phyloP scores from a whole-genome alignment of 345 rosid species.

The Gossypium sturtianum region DNA sequence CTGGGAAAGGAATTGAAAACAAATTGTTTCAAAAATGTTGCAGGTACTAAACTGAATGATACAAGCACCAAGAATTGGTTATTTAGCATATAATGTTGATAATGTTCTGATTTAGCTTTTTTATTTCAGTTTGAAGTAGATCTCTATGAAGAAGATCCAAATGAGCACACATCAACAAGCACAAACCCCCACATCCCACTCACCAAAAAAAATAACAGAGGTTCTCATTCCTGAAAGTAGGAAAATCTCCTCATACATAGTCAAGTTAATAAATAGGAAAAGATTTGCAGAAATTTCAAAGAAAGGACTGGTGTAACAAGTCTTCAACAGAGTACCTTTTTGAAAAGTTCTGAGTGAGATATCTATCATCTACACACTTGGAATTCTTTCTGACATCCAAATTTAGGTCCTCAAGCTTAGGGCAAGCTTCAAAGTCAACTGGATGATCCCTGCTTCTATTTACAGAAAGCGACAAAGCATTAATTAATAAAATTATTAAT shows the following conservation, averaged over 20 bases:
- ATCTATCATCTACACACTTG: conserved; percentile 27
- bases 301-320: not conserved
- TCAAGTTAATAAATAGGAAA: conserved; percentile 1
- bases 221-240: not conserved
- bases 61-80: not conserved
- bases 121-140: not conserved
- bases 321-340: conserved; percentile 34
- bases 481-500: conserved; percentile 1
- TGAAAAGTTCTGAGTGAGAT: conserved; percentile 19
- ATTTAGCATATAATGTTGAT: not conserved
- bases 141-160: not conserved
- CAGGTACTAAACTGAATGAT: not conserved
- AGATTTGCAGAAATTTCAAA: not conserved
- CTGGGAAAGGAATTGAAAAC: not conserved
- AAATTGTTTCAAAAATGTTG: not conserved
- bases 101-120: not conserved
- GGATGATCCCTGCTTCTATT: conserved; percentile 39
- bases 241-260: conserved; percentile 1
- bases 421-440: conserved; percentile 65
- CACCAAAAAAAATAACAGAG: not conserved
- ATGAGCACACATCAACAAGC: not conserved
- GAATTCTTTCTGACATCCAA: conserved; percentile 57
- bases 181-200: too few species aligned
- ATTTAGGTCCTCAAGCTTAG: conserved; percentile 67
- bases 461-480: conserved; percentile 8